Evolutionary conservation across 768 basidiomycete genomes (phyloP), one percentile per base, ranked within the genome.

Genomic region (Neoboletus magnificus): DNA sequence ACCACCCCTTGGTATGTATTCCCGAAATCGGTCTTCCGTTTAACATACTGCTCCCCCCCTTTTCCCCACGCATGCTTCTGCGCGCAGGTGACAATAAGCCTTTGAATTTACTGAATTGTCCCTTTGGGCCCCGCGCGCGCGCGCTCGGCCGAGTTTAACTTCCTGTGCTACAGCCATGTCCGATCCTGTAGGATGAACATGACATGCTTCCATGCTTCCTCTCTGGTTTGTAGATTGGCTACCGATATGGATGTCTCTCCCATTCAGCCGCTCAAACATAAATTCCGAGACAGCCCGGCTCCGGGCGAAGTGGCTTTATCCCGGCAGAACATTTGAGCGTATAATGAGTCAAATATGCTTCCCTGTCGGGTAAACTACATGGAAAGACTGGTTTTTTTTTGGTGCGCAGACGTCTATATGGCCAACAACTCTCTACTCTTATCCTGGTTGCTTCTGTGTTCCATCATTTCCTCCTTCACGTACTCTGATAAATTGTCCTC

Each of bases 41-140:
- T 55, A 35, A 35, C 49, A 50, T 29, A 20, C 20, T 36, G 22
- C 33, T n/a, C 16, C n/a, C 25, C 13, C 22, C 23, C 23, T 40
- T 35, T 58, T 48, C 54, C 54, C 53, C 66, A 59, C 62, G 59
- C 32, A 11, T 40, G 52, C 59, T 66, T 67, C 59, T 57, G 32
- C 22, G 10, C 37, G 16, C 40, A 50, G 22, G 35, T 27, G 22
- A 27, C 35, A 7, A 20, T 30, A 23, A 55, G 30, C 55, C 56
- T 62, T 48, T n/a, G n/a, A n/a, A 33, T 50, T 37, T 25, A 43
- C n/a, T 67, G 54, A 53, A 57, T 55, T 35, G 49, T 51, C 50
- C 47, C 13, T 44, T 58, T 30, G 33, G 52, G 50, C n/a, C n/a
- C n/a, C n/a, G 44, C 20, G 42, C 10, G 51, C 6, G 35, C 33